Percentiles rank a stretch among this genome's conserved stretches.
Evolutionary conservation across 2,329 filamentous ascomycete genomes (phyloP).

Genomic region (Neonectria sp.): DNA sequence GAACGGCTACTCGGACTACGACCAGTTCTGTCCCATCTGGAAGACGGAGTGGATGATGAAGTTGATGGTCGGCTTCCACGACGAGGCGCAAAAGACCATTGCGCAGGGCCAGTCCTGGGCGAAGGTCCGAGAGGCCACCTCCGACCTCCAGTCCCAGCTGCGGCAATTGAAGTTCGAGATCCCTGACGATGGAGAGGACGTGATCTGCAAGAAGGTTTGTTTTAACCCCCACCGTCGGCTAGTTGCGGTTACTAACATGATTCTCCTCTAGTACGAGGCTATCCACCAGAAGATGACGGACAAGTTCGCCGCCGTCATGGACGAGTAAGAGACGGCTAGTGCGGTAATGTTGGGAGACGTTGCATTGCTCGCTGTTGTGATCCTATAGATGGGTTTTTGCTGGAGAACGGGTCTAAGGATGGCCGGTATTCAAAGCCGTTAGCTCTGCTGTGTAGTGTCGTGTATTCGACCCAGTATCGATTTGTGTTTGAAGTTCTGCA

Average conservation of each 20-base stretch:
- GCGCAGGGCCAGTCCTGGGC: constrained; percentile 91
- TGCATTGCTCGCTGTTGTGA: constrained; percentile 43
- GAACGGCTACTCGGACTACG: constrained; percentile 99
- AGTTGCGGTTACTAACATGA: constrained; percentile 55
- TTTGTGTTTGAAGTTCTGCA: constrained; percentile 19
- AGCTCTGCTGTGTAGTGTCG: constrained; percentile 46
- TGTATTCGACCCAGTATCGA: constrained; percentile 48
- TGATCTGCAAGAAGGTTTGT: constrained; percentile 84
- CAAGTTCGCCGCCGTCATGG: constrained; percentile 95
- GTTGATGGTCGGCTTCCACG: constrained; percentile 97
- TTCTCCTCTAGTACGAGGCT: constrained; percentile 81
- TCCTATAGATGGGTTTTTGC: constrained; percentile 49
- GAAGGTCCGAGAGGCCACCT: constrained; percentile 92
- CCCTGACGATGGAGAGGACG: constrained; percentile 86
- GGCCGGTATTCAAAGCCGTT: constrained; percentile 46
- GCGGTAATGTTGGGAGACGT: constrained; percentile 34
- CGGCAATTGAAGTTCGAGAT: constrained; percentile 98
- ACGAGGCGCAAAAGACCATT: constrained; percentile 96
- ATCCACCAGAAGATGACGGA: constrained; percentile 94
- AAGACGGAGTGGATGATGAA: constrained; percentile 99
- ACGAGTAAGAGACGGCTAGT: constrained; percentile 76
- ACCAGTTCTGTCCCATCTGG: constrained; percentile 99
- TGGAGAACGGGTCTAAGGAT: constrained; percentile 42
- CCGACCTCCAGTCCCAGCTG: constrained; percentile 87
- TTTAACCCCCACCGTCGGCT: neutral